Evolutionary conservation across 257 asterid genomes (phyloP), one percentile per base, ranked within the genome.

Genomic region (Jacaranda copaia): DNA sequence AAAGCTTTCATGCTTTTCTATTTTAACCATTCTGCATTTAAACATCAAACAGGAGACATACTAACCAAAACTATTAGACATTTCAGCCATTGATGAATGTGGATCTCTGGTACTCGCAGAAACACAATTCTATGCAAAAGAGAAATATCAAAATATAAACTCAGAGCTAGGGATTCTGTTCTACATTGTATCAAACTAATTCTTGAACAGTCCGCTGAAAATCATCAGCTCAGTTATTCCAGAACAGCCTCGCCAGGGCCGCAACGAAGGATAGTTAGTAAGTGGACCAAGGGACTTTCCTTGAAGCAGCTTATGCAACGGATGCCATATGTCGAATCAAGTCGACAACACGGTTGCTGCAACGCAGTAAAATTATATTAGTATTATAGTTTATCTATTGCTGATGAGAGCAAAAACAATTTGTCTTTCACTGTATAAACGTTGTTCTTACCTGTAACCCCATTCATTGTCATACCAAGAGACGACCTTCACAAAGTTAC

Each of bases 381-480:
- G 76, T 4, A 16, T 45, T 25, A 4, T 20, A 64, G 43, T 43
- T 42, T n/a, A 45, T 52, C 69, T 20, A 5, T 9, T 18, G 20
- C 2, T 4, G 39, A 20, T 13, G 6, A 25, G 19, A n/a, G 53
- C 46, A 57, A 16, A 67, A 59, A n/a, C 1, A 1, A 38, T n/a
- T n/a, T 18, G 58, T 53, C 6, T 56, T 20, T 11, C 57, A 9
- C 73, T 8, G 15, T 19, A 40, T 51, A 48, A 52, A 40, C 15
- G 6, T 5, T 49, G 16, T 13, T 72, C 74, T 53, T 80, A 89
- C 93, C 91, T 87, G 89, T 89, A 89, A 42, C 92, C 94, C 94
- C 92, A 89, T 80, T 89, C 94, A 18, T 89, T 87, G 79, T 89
- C 93, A 56, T 89, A 87, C 93, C 93, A 87, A 36, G 92, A 89